Base-by-base conservation (phyloP, 805 yeast genomes). In the Kodamaea restingae region DNA sequence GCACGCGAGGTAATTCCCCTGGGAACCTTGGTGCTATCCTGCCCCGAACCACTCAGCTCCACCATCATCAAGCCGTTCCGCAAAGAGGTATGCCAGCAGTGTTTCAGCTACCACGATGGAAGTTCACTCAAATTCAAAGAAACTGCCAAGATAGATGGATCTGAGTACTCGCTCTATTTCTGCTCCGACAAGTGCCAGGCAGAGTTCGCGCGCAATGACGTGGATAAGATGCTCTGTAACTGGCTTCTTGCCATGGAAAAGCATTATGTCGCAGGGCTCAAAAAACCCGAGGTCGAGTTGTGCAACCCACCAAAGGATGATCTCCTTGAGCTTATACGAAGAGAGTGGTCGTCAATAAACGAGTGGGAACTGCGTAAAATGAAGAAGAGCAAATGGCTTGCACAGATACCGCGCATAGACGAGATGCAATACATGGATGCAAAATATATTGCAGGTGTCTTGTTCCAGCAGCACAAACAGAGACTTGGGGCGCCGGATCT, bases 41-140 rank as follows among this genome's bases (percentile, higher is more conserved):
- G 75, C 12, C 43, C 51, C 3, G 40, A 54, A 2, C 78, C 81
- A 0, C 54, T 76, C 28, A 72, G 81, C 7, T 60, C 70, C 11
- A 63, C 76, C 1, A 64, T 80, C 2, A 55, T 67, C 12, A 64
- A 70, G 42, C 78, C 77, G 3, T 80, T 78, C 53, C 70, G 75
- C 36, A 80, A 78, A 46, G 87, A 81, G 48, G 83, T 77, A 1
- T 81, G 88, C 52, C 64, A 72, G 6, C 49, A 52, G 43, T 81
- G 88, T 47, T 77, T 68, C 49, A 39, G 46, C 2, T 81, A 78
- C 46, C 65, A 63, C 22, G 53, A 65, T 45, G 82, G 84, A 0
- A 60, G 56, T 24, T 60, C 62, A 28, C 59, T 76, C 60, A 78
- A 74, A 45, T 49, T 56, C 37, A 73, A 64, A 40, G 46, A 70